Conservation (phyloP, 176 grass and related monocot species). For the Triticum monococcum region DNA sequence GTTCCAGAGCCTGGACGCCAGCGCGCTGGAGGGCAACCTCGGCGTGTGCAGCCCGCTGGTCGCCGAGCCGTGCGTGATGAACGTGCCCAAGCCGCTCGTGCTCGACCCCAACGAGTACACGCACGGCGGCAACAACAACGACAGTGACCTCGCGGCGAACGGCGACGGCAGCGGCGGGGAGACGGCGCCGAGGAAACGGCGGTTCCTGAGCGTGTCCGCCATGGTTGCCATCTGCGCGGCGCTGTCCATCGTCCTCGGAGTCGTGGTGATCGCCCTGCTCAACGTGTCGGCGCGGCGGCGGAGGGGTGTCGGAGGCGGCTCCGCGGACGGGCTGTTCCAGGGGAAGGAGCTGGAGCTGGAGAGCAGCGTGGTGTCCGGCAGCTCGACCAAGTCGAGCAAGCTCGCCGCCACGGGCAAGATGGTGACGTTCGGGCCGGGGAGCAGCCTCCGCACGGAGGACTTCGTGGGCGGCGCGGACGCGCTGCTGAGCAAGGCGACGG, state of each 20-base stretch:
- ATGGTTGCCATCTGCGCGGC: conserved; percentile 88
- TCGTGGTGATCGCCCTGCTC: conserved; percentile 65
- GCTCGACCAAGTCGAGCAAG: conserved; percentile 37
- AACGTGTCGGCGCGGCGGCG: conserved; percentile 69
- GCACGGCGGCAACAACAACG: conserved; percentile 35
- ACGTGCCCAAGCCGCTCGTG: conserved; percentile 89
- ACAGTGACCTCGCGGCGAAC: conserved; percentile 15
- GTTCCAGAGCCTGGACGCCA: conserved; percentile 89
- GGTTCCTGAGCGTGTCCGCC: conserved; percentile 75
- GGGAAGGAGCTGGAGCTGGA: conserved; percentile 55
- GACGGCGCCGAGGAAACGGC: conserved; percentile 27
- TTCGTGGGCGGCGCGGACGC: conserved; percentile 63
- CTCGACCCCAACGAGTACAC: conserved; percentile 78
- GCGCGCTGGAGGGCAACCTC: conserved; percentile 82
- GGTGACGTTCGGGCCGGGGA: conserved; percentile 65
- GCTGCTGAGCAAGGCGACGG: conserved; percentile 71
- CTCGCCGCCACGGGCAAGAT: conserved; percentile 67
- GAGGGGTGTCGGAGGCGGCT: background rate
- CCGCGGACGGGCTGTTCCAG: background rate
- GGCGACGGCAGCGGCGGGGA: background rate
- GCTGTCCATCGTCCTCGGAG: conserved; percentile 53
- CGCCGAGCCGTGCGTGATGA: conserved; percentile 70
- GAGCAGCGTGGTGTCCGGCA: conserved; percentile 45
- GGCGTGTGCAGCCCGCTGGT: conserved; percentile 91
- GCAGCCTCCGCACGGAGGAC: conserved; percentile 72